These are phyloP conservation scores for Rhodotorula glutinis DNA, from an alignment of 1,284 basidiomycete genomes.

Conservation along the genomic window DNA sequence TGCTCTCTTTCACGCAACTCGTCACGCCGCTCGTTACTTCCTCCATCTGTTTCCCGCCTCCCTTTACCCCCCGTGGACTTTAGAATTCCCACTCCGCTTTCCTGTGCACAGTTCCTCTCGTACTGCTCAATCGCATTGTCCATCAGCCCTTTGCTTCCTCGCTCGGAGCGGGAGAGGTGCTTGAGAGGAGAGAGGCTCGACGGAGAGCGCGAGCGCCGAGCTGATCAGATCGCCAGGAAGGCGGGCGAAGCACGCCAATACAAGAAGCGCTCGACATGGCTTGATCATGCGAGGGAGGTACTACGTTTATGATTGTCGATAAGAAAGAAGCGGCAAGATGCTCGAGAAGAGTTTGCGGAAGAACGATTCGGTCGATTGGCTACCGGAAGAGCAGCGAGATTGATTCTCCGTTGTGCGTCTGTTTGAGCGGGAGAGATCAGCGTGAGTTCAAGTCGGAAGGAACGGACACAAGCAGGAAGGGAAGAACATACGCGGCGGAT, in stretches of 20 bases:
- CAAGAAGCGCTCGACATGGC: no score
- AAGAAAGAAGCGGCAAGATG: no score
- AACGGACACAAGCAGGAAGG: no score
- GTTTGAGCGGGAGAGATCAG: neutral
- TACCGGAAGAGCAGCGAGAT: conserved; percentile 45
- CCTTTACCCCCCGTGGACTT: neutral
- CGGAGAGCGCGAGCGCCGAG: no score
- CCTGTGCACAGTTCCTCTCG: neutral
- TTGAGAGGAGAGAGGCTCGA: no score
- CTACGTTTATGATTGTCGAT: no score
- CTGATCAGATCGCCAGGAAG: no score
- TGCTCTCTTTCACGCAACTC: neutral
- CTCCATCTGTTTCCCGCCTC: neutral
- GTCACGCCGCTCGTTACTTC: conserved; percentile 1
- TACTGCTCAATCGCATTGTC: neutral
- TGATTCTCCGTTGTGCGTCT: conserved; percentile 86
- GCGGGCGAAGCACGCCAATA: no score
- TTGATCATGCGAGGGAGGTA: no score
- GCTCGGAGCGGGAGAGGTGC: no score
- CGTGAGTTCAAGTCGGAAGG: neutral
- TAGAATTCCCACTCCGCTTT: neutral
- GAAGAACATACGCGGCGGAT: conserved; percentile 63
- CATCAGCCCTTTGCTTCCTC: no score
- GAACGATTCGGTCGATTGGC: neutral
- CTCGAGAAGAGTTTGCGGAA: neutral